Base-by-base conservation (phyloP, 108 stramenopile species). In the Seminavis robusta region DNA sequence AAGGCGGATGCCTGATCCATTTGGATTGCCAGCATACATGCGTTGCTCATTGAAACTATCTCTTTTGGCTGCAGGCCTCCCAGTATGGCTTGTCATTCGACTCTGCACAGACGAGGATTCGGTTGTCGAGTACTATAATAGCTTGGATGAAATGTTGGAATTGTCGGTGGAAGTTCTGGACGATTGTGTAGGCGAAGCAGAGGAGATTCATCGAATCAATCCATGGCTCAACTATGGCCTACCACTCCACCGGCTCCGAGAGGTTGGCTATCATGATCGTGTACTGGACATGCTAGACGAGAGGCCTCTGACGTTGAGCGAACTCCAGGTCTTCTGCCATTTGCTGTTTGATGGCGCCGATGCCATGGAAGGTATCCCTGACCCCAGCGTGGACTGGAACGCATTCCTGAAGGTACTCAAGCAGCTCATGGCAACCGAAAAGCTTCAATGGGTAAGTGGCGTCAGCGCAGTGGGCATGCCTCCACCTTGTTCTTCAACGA, bases 1-100 rank as follows among this genome's bases (percentile, higher is more conserved):
- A 87, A 0, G 80, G 85, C 8, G 77, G 77, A 71, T 37, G 84
- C 23, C 81, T 89, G 16, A 65, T 93, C 9, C 73, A 86, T 13
- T 65, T 93, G 33, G 89, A 88, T 52, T 89, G 88, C 0, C 84
- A 93, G 51, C 81, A 87, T 46, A 76, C 68, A 17, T 41, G 37
- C 0, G 65, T 89, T 11, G 62, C 68, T 16, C 44, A 71, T 4
- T 89, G 82, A 63, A 89, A 80, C 73, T 88, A 89, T 56, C 52
- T 57, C 17, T 51, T 93, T 13, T 63, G 56, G 27, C 52, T 26
- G 82, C 81, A 28, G 82, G 82, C 5, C 47, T 84, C 1, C 87
- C 88, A 4, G 63, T 84, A 15, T 79, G 67, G 71, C 17, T 83
- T 13, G 59, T 73, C n/a, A 68, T 95, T 45, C 63, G 76, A 10